These are phyloP conservation scores for Waitea zeae DNA, from an alignment of 1,284 basidiomycete genomes.

Conservation along the genomic window DNA sequence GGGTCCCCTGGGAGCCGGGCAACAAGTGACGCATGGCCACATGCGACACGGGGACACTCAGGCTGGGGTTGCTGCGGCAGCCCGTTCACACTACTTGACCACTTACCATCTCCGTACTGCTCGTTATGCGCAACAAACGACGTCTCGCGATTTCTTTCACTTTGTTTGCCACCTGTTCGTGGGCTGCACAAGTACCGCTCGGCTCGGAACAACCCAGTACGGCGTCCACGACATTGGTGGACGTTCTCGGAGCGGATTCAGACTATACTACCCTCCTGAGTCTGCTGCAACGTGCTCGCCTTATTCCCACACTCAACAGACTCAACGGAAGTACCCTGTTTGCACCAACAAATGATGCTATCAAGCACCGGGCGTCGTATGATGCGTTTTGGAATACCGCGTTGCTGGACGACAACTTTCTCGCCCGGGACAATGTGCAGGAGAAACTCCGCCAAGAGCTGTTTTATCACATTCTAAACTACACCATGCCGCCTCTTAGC, in stretches of 20 bases:
- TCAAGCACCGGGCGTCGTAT: constrained; percentile 29
- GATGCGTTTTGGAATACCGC: constrained; percentile 30
- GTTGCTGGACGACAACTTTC: constrained; percentile 19
- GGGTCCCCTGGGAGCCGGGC: too few relatives aligned
- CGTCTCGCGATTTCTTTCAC: too few relatives aligned
- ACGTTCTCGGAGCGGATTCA: constrained; percentile 56
- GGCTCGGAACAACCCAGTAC: constrained; percentile 8
- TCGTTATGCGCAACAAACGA: too few relatives aligned
- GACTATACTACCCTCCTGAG: constrained; percentile 69
- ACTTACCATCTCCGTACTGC: too few relatives aligned
- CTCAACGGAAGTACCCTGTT: constrained; percentile 78
- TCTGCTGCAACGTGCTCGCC: constrained; percentile 72
- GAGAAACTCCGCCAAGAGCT: constrained; percentile 78
- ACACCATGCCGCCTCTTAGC: constrained; percentile 41
- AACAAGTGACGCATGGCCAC: too few relatives aligned
- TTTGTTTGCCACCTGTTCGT: too few relatives aligned
- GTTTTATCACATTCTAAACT: constrained; percentile 91
- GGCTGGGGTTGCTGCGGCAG: too few relatives aligned
- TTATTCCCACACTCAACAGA: constrained; percentile 83
- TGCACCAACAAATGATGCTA: constrained; percentile 89
- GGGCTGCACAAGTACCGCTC: constrained; percentile 2
- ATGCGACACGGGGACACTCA: too few relatives aligned
- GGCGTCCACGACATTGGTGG: constrained; percentile 50
- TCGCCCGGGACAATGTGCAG: constrained; percentile 65
- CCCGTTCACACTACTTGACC: too few relatives aligned